Evolutionary conservation across 441 rosid genomes (phyloP).

Genomic region (Mallotus japonicus): DNA sequence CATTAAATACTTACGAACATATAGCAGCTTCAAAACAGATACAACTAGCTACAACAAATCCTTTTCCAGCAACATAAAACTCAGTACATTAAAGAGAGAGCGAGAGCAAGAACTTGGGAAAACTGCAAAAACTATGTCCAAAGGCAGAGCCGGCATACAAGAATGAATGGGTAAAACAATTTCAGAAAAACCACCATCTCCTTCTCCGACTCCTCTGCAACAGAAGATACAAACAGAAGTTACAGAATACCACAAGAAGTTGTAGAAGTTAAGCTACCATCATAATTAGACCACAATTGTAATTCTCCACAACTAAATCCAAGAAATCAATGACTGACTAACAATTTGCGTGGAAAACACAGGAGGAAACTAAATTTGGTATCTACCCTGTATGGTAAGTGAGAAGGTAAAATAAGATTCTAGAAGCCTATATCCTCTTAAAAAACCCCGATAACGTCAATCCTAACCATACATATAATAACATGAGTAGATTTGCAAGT

Average conservation of each 20-base stretch:
- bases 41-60: neutral
- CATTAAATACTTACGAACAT: no score
- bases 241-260: neutral
- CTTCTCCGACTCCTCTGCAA: conserved; percentile 44
- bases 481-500: neutral
- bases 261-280: neutral
- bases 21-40: neutral
- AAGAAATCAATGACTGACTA: neutral
- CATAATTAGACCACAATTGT: neutral
- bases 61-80: neutral
- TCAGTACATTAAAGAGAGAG: neutral
- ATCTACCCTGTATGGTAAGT: neutral
- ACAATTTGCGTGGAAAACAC: neutral
- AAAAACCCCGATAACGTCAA: neutral
- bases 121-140: neutral
- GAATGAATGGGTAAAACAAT: neutral
- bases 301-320: neutral
- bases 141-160: neutral
- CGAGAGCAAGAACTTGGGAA: neutral
- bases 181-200: conserved; percentile 75
- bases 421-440: neutral
- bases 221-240: conserved; percentile 8
- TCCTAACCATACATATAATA: neutral
- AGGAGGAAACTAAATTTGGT: neutral
- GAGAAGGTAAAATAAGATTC: neutral